Evolutionary conservation across 306 rosid genomes (phyloP), one percentile per base, ranked within the genome.

Genomic region (Cicer judaicum): DNA sequence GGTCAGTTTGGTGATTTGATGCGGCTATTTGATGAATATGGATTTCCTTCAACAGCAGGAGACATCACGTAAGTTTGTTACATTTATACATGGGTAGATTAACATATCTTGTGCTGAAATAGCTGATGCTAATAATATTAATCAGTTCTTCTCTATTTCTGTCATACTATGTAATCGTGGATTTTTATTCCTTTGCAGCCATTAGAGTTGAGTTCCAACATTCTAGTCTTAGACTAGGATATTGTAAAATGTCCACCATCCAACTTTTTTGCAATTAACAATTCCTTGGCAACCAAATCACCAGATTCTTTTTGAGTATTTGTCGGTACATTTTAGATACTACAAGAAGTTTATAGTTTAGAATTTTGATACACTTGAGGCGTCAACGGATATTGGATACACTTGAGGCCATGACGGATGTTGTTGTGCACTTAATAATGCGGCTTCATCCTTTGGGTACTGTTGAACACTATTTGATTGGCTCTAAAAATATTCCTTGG

Each of bases 1-100:
- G 98, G 98, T 79, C 98, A 95, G 86, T 95, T 95, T 84, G 99
- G 99, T 83, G 99, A 95, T 80, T 86, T 95, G 84, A 95, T 95
- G 99, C 91, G 99, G 78, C 85, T 95, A 70, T 92, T 95, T 78
- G 99, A 92, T 90, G 99, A 95, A 89, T 95, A 95, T 77, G 99
- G 99, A 77, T 92, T 95, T 88, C 99, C 99, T 72, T 95, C 99
- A 48, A 84, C 98, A 7, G 99, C 98, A 0, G 99, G 99, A 85
- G 99, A 95, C 80, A 90, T 95, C 77, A 89, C 99, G 99, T 95
- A 76, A 85, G 96, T 83, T 74, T 78, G 67, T 60, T 80, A 49
- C 67, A 59, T 76, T 53, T 64, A 53, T 60, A 42, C 76, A 69
- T 41, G 50, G 38, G 55, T 68, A 19, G 53, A 78, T 72, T 71